Evolutionary conservation across 2,329 filamentous ascomycete species (phyloP), one percentile per base, ranked within the genome.

Genomic region (Colletotrichum gloeosporioides): DNA sequence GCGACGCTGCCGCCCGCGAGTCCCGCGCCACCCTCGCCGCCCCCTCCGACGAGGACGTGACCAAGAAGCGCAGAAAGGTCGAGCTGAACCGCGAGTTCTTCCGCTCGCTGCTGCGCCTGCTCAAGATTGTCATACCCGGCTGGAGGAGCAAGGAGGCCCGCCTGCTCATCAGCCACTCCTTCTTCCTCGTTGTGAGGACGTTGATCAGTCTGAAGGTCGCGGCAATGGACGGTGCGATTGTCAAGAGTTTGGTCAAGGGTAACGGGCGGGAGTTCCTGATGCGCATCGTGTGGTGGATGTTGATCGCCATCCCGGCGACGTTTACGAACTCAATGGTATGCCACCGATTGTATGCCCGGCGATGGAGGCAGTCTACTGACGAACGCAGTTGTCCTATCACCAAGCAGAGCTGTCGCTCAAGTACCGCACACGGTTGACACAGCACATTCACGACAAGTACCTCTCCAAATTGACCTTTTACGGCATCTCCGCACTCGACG

Each of bases 401-500:
- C 97, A 99, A 88, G 98, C 96, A 82, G 96, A 98, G 83, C 91
- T 99, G 59, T 96, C 96, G 1, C 89, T 99, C 34, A 95, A 96
- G 82, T 99, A 99, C 85, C 93, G 97, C 77, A 96, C 96, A 53
- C 93, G 97, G 62, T 90, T 99, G 39, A 99, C 97, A n/a, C 94
- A 97, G 82, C 90, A 96, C 83, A 97, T 99, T 67, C 97, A 99
- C 87, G 95, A 98, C 84, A 95, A 96, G 83, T 99, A 99, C 84
- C 91, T 99, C 16, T 96, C 95, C n/a, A 95, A 98, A 76, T 94
- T 99, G 91, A 99, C 96, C 1, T 99, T 99, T 84, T 99, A 99
- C 84, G 96, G 96, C 4, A 94, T 99, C 69, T 98, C 96, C 1
- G 96, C 97, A 0, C 90, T 99, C 44, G 97, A 99, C 81, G 97